A percentile compares a stretch with the other conserved stretches of the same genome.
Evolutionary conservation across 768 basidiomycete species (phyloP).

Genomic region (Crepidotus variabilis): DNA sequence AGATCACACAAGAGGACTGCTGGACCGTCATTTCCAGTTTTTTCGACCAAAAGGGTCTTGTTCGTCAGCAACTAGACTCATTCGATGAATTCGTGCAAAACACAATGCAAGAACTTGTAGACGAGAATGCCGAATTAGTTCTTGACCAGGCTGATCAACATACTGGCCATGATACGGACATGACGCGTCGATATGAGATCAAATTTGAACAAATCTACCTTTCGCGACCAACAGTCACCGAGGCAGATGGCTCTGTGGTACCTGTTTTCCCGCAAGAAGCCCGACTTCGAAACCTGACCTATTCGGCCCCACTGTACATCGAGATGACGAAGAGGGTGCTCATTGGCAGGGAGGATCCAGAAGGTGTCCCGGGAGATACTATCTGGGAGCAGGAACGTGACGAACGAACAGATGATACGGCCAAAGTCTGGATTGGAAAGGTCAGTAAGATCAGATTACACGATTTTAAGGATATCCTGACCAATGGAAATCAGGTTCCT

Average conservation of each 20-base stretch:
- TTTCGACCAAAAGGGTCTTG: slow-evolving; percentile 96
- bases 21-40: slow-evolving; percentile 96
- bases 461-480: not conserved
- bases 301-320: slow-evolving; percentile 92
- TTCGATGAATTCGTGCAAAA: slow-evolving; percentile 99
- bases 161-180: slow-evolving; percentile 75
- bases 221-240: slow-evolving; percentile 90
- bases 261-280: slow-evolving; percentile 98
- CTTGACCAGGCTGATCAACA: slow-evolving; percentile 97
- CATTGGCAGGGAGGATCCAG: slow-evolving; percentile 75
- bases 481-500: slow-evolving; percentile 60
- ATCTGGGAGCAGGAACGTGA: slow-evolving; percentile 74
- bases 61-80: slow-evolving; percentile 95
- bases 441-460: slow-evolving; percentile 34
- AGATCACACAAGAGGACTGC: slow-evolving; percentile 90
- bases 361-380: slow-evolving; percentile 77
- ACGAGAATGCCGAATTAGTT: slow-evolving; percentile 93
- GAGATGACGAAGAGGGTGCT: slow-evolving; percentile 90
- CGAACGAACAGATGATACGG: slow-evolving; percentile 56
- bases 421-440: slow-evolving; percentile 95
- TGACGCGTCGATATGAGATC: slow-evolving; percentile 93
- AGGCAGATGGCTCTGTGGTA: slow-evolving; percentile 91
- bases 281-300: slow-evolving; percentile 89
- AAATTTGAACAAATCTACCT: slow-evolving; percentile 98
- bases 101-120: slow-evolving; percentile 98